Evolutionary conservation across 331 rosid genomes (phyloP).

Genomic region (Prunus yedoensis): DNA sequence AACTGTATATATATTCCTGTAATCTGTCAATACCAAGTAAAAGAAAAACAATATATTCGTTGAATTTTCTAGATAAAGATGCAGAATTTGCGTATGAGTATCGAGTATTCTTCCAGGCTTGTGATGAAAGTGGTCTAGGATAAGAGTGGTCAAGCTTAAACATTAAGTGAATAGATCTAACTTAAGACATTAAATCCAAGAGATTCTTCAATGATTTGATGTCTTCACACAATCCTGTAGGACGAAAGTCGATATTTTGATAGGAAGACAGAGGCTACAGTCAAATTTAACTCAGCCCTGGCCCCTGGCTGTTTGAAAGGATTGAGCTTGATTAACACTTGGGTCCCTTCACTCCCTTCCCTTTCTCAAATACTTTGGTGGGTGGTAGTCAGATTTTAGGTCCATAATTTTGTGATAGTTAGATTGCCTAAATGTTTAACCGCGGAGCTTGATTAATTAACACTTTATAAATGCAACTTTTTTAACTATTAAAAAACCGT

Average conservation of each 20-base stretch:
- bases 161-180: neutral
- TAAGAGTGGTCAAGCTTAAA: neutral
- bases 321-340: neutral
- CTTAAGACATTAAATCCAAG: neutral
- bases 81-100: neutral
- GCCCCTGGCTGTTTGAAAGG: neutral
- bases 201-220: neutral
- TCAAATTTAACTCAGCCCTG: neutral
- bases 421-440: neutral
- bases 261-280: neutral
- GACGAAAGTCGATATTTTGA: neutral
- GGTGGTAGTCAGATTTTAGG: neutral
- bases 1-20: neutral
- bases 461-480: no score
- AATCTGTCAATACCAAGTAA: neutral
- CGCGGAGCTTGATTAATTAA: no score
- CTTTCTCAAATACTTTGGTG: neutral
- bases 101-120: neutral
- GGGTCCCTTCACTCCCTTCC: neutral
- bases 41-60: neutral
- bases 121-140: neutral
- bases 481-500: no score
- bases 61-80: neutral
- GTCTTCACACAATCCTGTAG: neutral
- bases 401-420: neutral